Conservation (phyloP, 257 asterid genomes). For the Solanum bukasovii region DNA sequence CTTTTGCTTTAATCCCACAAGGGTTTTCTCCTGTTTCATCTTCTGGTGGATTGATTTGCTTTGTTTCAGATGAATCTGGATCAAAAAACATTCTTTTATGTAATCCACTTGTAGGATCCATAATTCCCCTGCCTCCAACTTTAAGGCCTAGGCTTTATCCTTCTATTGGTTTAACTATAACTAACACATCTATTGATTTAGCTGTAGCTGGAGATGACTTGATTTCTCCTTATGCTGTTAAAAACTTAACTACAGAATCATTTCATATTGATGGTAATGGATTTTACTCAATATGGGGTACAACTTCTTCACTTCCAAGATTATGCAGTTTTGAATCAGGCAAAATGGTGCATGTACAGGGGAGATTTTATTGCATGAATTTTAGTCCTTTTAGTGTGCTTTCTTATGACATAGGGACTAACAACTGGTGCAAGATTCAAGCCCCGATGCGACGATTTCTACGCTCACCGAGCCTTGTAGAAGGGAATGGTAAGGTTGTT, state of each 20-base stretch:
- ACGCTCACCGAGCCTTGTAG: conserved; percentile 68
- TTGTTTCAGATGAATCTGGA: conserved; percentile 80
- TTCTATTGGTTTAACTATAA: conserved; percentile 52
- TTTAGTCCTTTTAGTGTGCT: conserved; percentile 86
- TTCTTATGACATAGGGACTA: conserved; percentile 29
- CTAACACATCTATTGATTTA: conserved; percentile 57
- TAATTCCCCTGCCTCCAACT: conserved; percentile 64
- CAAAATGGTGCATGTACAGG: conserved; percentile 54
- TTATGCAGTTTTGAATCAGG: conserved; percentile 89
- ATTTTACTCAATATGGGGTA: conserved; percentile 93
- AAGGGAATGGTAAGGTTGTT: conserved; percentile 42
- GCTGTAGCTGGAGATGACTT: conserved; percentile 83
- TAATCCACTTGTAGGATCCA: conserved; percentile 50
- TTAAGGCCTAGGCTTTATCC: conserved; percentile 76
- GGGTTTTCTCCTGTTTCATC: conserved; percentile 64
- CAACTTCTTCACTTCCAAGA: conserved; percentile 71
- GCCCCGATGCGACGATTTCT: conserved; percentile 92
- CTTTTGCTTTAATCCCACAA: conserved; percentile 52
- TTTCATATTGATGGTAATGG: conserved; percentile 83
- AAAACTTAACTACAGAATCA: conserved; percentile 71
- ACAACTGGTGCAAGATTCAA: conserved; percentile 75
- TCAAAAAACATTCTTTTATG: conserved; percentile 57
- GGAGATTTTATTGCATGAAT: conserved; percentile 87
- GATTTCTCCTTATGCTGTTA: conserved; percentile 88
- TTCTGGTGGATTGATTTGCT: conserved; percentile 68